Evolutionary conservation across 2,329 filamentous ascomycete genomes (phyloP).

Genomic region (Fusarium scirpi): DNA sequence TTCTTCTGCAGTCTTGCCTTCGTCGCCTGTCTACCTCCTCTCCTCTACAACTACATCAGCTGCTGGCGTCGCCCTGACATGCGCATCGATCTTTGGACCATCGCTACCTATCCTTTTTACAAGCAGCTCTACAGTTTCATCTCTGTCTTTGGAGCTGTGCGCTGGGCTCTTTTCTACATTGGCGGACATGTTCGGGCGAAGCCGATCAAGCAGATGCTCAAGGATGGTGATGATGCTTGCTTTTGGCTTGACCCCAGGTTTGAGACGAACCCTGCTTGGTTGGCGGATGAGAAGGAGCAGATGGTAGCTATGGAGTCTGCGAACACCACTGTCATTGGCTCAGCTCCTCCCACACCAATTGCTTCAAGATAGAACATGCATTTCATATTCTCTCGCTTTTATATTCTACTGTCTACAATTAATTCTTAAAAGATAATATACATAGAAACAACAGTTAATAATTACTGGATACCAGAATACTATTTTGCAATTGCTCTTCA

Average conservation of each 20-base stretch:
- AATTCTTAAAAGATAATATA: background rate
- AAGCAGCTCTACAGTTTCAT: conserved; percentile 4
- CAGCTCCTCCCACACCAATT: background rate
- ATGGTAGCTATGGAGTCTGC: background rate
- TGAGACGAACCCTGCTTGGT: conserved; percentile 4
- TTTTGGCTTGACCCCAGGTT: conserved; percentile 1
- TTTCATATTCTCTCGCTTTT: background rate
- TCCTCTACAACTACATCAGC: conserved; percentile 9
- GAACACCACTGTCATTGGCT: background rate
- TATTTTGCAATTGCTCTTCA: no score
- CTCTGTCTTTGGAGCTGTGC: conserved; percentile 4
- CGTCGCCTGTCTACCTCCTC: background rate
- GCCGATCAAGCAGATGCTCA: conserved; percentile 3
- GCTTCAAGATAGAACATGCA: background rate
- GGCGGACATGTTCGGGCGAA: conserved; percentile 1
- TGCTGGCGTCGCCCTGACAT: conserved; percentile 2
- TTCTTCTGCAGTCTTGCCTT: conserved; percentile 15
- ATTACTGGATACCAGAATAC: no score
- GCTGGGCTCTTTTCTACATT: conserved; percentile 10
- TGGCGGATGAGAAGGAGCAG: conserved; percentile 7
- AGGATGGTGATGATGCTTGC: conserved; percentile 14
- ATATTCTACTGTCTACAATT: background rate
- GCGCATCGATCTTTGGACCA: conserved; percentile 2
- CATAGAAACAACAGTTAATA: no score
- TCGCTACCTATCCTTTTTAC: background rate